Base-by-base conservation (phyloP, 2,329 filamentous ascomycete species). In the Onygena corvina region DNA sequence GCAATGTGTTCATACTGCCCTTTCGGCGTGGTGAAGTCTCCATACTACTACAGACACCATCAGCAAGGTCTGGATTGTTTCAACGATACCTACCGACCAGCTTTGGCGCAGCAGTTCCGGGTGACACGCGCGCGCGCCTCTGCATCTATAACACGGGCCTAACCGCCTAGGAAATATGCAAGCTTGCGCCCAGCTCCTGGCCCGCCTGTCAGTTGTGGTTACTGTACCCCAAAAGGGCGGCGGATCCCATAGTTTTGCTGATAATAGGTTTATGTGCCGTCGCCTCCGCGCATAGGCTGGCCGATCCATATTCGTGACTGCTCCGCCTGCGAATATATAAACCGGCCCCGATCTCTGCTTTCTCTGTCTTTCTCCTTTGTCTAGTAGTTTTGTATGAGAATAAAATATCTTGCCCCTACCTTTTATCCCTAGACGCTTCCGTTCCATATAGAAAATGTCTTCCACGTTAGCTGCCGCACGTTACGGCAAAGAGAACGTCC, bases 401-500 rank as follows among this genome's bases (percentile, higher is more conserved):
- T 25, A 23, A 2, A 8, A 42, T 27, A 42, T 27, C 16, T 7
- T 12, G 9, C 11, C 18, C 7, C 20, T 25, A 8, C 21, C 18
- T n/a, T 25, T 23, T 16, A 38, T 6, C 8, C 36, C 11, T 9
- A 40, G 16, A 27, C n/a, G n/a, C n/a, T n/a, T n/a, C n/a, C n/a
- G 27, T 27, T 27, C 21, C 9, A 14, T 14, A 42, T 27, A 42
- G 9, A 21, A 30, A 16, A 56, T 56, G 54, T 33, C 47, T 18
- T 48, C 52, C 8, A 49, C 61, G 54, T 58, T 74, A 46, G 60
- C 67, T 50, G 66, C 69, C 56, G 69, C 70, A 51, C 69, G 69
- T 51, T 74, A 74, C 59, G 71, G 71, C 58, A 73, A 98, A 80
- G 92, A 96, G 79, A 96, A 98, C 73, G 84, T 98, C 76, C 89